phyloP scores from a whole-genome alignment of 352 stramenopile species.

The Phytophthora parvispora region DNA sequence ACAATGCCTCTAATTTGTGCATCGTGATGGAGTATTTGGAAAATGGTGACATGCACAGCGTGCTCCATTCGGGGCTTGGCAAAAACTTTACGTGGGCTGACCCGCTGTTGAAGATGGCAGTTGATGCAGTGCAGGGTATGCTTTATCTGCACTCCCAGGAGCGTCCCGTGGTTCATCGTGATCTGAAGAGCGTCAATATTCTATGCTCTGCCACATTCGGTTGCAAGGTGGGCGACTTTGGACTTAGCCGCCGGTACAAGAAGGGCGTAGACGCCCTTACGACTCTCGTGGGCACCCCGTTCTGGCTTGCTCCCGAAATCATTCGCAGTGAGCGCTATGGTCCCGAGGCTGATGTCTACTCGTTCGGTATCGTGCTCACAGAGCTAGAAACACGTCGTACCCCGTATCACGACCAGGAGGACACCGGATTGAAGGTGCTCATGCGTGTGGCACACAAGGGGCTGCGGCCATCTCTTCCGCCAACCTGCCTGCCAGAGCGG shows the following conservation, averaged over 20 bases:
- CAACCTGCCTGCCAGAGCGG: conserved; percentile 63
- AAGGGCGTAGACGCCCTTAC: conserved; percentile 87
- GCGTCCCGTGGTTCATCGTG: conserved; percentile 84
- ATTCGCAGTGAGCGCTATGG: conserved; percentile 90
- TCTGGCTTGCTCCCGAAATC: conserved; percentile 91
- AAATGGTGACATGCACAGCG: conserved; percentile 90
- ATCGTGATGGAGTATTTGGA: conserved; percentile 94
- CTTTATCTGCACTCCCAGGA: conserved; percentile 91
- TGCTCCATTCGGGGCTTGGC: conserved; percentile 84
- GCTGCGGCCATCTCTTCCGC: conserved; percentile 77
- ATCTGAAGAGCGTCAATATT: conserved; percentile 92
- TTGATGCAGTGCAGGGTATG: conserved; percentile 89
- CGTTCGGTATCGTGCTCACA: conserved; percentile 90
- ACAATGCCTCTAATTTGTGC: conserved; percentile 90
- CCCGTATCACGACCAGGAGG: conserved; percentile 82
- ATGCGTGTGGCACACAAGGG: conserved; percentile 83
- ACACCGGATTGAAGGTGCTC: conserved; percentile 83
- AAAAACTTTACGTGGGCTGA: conserved; percentile 89
- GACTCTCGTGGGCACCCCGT: conserved; percentile 87
- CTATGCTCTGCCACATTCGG: conserved; percentile 90
- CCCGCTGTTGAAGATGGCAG: conserved; percentile 89
- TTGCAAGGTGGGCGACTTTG: conserved; percentile 92
- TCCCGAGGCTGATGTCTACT: conserved; percentile 87
- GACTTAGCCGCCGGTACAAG: conserved; percentile 84
- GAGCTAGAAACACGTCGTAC: conserved; percentile 87